Evolutionary conservation across 257 asterid species (phyloP).

Genomic region (Scutellaria minor): DNA sequence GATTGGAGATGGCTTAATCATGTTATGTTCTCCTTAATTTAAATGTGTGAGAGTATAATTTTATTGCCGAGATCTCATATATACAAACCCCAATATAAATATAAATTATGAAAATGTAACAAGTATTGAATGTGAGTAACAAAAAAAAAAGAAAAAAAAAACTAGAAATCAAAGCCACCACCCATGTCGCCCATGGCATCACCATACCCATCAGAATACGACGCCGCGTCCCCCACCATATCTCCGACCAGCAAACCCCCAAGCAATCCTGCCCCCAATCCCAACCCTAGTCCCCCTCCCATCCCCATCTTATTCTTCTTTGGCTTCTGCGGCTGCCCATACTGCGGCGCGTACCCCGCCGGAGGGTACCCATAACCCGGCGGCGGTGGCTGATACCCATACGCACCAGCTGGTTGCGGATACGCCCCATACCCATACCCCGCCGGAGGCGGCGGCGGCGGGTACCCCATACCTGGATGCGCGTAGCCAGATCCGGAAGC

Average conservation of each 20-base stretch:
- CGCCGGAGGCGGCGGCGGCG: constrained; percentile 34
- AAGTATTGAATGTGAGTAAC: neutral
- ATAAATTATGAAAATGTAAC: no score
- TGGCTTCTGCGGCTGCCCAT: constrained; percentile 54
- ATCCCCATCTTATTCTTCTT: constrained; percentile 57
- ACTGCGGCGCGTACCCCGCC: constrained; percentile 44
- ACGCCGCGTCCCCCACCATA: constrained; percentile 60
- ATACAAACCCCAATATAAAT: no score
- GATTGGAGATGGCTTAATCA: no score
- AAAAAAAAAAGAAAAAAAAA: neutral
- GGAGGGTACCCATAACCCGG: constrained; percentile 46
- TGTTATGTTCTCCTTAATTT: no score
- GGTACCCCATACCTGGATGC: constrained; percentile 46
- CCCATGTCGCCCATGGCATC: constrained; percentile 60
- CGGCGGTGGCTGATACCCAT: constrained; percentile 52
- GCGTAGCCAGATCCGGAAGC: constrained; percentile 32
- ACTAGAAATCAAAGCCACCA: constrained; percentile 46
- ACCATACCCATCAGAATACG: constrained; percentile 52
- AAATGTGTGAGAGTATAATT: no score
- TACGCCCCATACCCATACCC: constrained; percentile 39
- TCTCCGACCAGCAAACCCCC: constrained; percentile 91
- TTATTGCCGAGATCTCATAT: no score
- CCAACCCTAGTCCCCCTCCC: constrained; percentile 72
- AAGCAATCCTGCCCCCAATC: constrained; percentile 86
- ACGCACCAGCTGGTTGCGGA: constrained; percentile 39